Evolutionary conservation across 352 stramenopile species (phyloP), one percentile per base, ranked within the genome.

Genomic region (Pythium diclinum): DNA sequence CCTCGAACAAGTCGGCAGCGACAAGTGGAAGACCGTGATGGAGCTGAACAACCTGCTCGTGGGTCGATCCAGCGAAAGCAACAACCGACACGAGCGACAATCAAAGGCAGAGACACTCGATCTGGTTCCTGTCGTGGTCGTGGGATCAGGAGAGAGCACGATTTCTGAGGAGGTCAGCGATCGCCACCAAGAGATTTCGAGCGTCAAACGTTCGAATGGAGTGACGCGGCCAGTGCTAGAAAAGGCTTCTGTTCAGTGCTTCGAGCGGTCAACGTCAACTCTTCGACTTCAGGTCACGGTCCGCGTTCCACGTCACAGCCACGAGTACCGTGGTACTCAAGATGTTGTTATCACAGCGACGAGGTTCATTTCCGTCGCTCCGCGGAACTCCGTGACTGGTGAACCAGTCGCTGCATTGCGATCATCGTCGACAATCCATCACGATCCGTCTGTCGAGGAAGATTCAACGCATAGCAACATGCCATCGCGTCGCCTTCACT

Each of bases 41-140:
- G 61, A 67, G 1, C 61, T 89, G 11, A 75, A 84, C 34, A 56
- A 69, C 3, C 61, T 88, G 21, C 70, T 86, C 10, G 28, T 8
- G 3, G 44, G 14, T n/a, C 33, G 9, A 11, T 46, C 28, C 33
- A 25, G 16, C 5, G 6, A 25, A 25, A 16, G 5, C 17, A 3
- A 25, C 17, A 17, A 8, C 42, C 42, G 42, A 6, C 13, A 5
- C 2, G 16, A 1, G 10, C 36, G 16, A 16, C 9, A 42, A 6
- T 42, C 36, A 17, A 5, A n/a, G 10, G 42, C 16, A 25, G 42
- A 21, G n/a, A 8, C 23, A n/a, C 9, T 57, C n/a, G 46, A 51
- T 19, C 30, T 63, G 33, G 47, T 51, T n/a, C 47, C 42, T 21
- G 57, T 63, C 5, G 57, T 63, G n/a, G 17, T 25, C 19, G 1